Evolutionary conservation across 148 eudicot genomes (phyloP), one percentile per base, ranked within the genome.

Genomic region (Cornus suecica): DNA sequence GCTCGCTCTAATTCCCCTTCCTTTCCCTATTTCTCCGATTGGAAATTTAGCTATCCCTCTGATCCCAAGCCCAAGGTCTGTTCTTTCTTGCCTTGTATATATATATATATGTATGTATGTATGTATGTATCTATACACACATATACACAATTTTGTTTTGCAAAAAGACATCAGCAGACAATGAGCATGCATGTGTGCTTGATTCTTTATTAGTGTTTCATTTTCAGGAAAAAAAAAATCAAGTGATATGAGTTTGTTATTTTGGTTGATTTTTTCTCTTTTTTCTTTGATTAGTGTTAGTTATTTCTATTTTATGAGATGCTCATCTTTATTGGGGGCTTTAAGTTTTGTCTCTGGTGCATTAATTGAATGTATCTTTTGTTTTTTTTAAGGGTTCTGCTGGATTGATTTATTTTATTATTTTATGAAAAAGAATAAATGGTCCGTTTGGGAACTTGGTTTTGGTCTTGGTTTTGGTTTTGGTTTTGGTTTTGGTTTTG

Each of bases 1-100:
- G 84, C 71, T 10, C 87, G 76, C 66, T 81, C 82, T 22, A 75
- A 74, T 24, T 82, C 81, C 63, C 83, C 84, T 71, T 84, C 78
- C 64, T 91, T 91, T 54, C 95, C 95, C 0, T 91, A 91, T 74
- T 86, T 80, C 23, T 84, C 86, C 80, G 86, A 79, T 29, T 88
- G 87, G 90, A 83, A 81, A 16, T 87, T 85, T 70, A 65, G 78
- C 64, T 81, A 51, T 76, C 69, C 73, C 28, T 78, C 87, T 76
- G 73, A 82, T 81, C 80, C 81, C 29, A 65, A 61, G 18, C 92
- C 90, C 1, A 87, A 90, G 89, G 94, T 90, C 63, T 70, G 79
- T 76, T 32, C 37, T 37, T n/a, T n/a, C n/a, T 42, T 56, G 65
- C 72, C 18, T 37, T 2, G 22, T 65, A 22, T 14, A 48, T 67